A percentile compares a stretch with the other conserved stretches of the same genome.
phyloP scores from a whole-genome alignment of 768 basidiomycete genomes.

The Suillus bovinus region DNA sequence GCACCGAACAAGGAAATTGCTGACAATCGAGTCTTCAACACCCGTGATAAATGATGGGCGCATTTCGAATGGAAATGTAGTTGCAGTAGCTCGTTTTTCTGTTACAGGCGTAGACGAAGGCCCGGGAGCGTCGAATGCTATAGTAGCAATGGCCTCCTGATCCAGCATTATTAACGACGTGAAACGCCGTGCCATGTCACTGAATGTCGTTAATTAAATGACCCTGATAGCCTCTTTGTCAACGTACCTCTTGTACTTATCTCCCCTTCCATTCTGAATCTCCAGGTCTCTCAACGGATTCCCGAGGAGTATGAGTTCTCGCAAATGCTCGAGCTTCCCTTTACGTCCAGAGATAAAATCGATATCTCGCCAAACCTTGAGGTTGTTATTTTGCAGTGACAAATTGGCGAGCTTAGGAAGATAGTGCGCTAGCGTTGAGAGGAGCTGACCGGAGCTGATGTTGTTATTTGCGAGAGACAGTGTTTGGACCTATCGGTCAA shows the following conservation, averaged over 20 bases:
- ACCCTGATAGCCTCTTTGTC: not conserved
- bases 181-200: slow-evolving; percentile 82
- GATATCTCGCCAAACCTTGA: slow-evolving; percentile 70
- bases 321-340: slow-evolving; percentile 60
- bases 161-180: slow-evolving; percentile 83
- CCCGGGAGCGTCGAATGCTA: slow-evolving; percentile 76
- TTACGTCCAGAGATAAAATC: slow-evolving; percentile 59
- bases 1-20: slow-evolving; percentile 77
- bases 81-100: slow-evolving; percentile 52
- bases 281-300: slow-evolving; percentile 74
- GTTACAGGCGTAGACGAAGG: slow-evolving; percentile 42
- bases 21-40: slow-evolving; percentile 66
- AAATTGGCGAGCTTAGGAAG: slow-evolving; percentile 80
- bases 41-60: slow-evolving; percentile 72
- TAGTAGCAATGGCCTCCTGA: slow-evolving; percentile 70
- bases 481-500: slow-evolving; percentile 58
- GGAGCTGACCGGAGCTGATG: slow-evolving; percentile 55
- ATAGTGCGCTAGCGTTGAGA: slow-evolving; percentile 66
- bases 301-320: slow-evolving; percentile 72
- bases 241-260: slow-evolving; percentile 68
- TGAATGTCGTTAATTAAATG: slow-evolving; percentile 31
- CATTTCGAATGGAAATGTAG: slow-evolving; percentile 81
- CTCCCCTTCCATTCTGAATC: slow-evolving; percentile 53
- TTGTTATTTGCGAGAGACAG: slow-evolving; percentile 85
- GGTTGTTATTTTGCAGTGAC: slow-evolving; percentile 75